Evolutionary conservation across 768 basidiomycete genomes (phyloP), one percentile per base, ranked within the genome.

Genomic region (Tephrocybe sp.): DNA sequence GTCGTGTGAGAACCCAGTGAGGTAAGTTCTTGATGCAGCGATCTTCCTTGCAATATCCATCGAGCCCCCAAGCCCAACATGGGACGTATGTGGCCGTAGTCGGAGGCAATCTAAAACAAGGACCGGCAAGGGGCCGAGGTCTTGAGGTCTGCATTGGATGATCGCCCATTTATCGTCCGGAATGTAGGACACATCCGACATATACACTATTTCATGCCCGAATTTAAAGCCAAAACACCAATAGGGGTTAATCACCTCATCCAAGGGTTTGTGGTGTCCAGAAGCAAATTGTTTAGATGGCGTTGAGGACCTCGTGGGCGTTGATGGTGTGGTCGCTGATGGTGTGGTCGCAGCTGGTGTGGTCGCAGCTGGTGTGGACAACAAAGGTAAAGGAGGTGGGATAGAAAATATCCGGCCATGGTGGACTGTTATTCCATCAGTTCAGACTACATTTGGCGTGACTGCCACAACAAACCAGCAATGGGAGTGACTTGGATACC

Each of bases 101-200:
- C 82, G 76, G 31, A 96, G 72, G 56, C 89, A 89, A 65, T 96
- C 92, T 34, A 93, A 72, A 43, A 93, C 79, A 52, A 88, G 73
- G 20, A 89, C 75, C 1, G 84, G 73, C 32, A 81, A 63, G 10
- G 64, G 67, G 30, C 51, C 57, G 20, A 48, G 51, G 38, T 57
- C 51, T 44, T 49, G 54, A 19, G 22, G 41, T 42, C 56, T 53
- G 14, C 60, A 58, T 46, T 65, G 60, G 45, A 85, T 67, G 45
- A 82, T 59, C 16, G 65, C 60, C 88, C 88, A 91, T 35, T 83
- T 78, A 32, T 80, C 75, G 7, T 87, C 80, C 1, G 93, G 92
- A 48, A 96, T 88, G 58, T 79, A 69, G 8, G 87, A 90, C 36
- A 86, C 88, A 65, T 97, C 94, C 22, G 87, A 86, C 52, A 96